Evolutionary conservation across 345 rosid genomes (phyloP).

Genomic region (Populus simonii): DNA sequence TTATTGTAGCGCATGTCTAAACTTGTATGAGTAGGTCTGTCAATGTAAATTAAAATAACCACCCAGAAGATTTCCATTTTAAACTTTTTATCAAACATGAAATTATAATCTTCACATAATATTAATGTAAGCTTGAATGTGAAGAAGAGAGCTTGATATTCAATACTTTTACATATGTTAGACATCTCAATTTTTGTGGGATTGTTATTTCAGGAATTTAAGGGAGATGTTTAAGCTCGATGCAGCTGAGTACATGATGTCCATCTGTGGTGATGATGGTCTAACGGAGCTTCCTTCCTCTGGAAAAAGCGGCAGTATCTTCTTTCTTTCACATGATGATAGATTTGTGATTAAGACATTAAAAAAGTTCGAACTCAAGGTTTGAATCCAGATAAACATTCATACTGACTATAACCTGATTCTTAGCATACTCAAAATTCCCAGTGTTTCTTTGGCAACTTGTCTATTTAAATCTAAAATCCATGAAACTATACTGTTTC

Average conservation of each 20-base stretch:
- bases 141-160: no score
- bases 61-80: not conserved
- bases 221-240: conserved; percentile 96
- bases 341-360: conserved; percentile 94
- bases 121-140: no score
- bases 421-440: not conserved
- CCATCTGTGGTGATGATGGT: conserved; percentile 95
- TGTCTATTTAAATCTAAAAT: not conserved
- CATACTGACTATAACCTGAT: not conserved
- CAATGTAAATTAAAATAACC: not conserved
- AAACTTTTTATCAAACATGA: no score
- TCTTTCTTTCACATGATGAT: conserved; percentile 83
- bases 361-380: conserved; percentile 81
- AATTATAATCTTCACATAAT: no score
- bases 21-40: not conserved
- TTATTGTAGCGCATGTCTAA: not conserved
- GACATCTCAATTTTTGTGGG: conserved; percentile 6
- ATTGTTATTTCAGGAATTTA: conserved; percentile 59
- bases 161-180: no score
- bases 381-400: conserved; percentile 30
- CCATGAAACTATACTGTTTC: not conserved
- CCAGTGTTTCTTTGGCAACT: not conserved
- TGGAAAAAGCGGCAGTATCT: conserved; percentile 96
- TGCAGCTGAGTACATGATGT: conserved; percentile 99
- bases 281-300: conserved; percentile 77